A percentile compares a stretch with the other conserved stretches of the same genome.
Conservation (phyloP, 345 rosid species). For the Nephelium lappaceum region DNA sequence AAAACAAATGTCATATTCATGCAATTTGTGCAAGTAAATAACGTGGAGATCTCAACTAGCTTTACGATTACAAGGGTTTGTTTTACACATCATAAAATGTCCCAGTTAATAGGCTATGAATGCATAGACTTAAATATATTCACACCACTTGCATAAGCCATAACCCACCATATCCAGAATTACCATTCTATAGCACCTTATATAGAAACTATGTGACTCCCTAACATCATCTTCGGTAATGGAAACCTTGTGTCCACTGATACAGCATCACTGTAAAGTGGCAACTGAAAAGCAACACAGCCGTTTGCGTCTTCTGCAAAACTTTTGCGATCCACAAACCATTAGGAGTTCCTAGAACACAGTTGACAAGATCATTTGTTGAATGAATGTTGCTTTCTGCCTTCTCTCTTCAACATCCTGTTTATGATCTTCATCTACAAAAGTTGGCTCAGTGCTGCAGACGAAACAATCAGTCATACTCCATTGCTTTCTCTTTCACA, state of each 20-base stretch:
- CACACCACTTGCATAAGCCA: background rate
- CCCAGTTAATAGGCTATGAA: slow-evolving; percentile 11
- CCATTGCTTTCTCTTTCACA: background rate
- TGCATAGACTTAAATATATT: slow-evolving; percentile 7
- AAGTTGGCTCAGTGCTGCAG: slow-evolving; percentile 33
- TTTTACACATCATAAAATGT: background rate
- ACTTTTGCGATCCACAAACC: background rate
- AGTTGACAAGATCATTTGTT: slow-evolving; percentile 47
- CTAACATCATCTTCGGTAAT: slow-evolving; percentile 18
- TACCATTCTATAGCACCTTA: background rate
- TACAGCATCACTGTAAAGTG: background rate
- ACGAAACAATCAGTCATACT: slow-evolving; percentile 10
- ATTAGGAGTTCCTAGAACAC: slow-evolving; percentile 35
- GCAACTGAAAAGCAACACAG: background rate
- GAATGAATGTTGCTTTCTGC: slow-evolving; percentile 49
- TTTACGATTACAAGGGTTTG: background rate
- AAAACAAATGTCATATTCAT: background rate
- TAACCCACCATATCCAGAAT: slow-evolving; percentile 8
- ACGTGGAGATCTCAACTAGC: background rate
- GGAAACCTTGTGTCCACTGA: slow-evolving; percentile 15
- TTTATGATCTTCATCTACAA: slow-evolving; percentile 21
- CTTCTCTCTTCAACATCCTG: slow-evolving; percentile 45
- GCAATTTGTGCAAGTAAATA: background rate
- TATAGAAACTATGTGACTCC: background rate
- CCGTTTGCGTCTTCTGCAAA: slow-evolving; percentile 17